Percentiles rank a stretch among this genome's conserved stretches.
Conservation (phyloP, 2,329 filamentous ascomycete genomes). For the Epichloe glyceriae region DNA sequence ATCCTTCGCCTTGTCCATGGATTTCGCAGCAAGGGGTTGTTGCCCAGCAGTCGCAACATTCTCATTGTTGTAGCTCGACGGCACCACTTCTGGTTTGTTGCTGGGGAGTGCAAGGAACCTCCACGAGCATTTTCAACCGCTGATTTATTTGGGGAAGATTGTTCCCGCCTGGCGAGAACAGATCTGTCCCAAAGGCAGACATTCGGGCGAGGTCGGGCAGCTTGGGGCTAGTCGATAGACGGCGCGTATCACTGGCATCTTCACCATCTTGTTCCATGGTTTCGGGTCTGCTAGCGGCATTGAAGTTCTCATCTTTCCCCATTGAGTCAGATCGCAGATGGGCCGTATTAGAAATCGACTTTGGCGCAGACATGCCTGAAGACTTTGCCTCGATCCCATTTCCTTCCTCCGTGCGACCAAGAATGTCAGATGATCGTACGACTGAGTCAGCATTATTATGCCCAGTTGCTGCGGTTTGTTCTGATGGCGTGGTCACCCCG, state of each 20-base stretch:
- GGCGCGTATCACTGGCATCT: conserved; percentile 6
- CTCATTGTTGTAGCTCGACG: not conserved
- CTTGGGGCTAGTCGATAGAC: conserved; percentile 39
- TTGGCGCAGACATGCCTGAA: conserved; percentile 43
- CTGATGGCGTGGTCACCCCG: not conserved
- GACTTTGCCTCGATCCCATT: conserved; percentile 34
- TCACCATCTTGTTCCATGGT: not conserved
- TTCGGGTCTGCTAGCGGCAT: not conserved
- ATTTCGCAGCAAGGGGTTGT: not conserved
- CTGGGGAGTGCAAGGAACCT: not conserved
- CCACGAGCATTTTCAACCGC: not conserved
- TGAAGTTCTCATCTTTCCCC: not conserved
- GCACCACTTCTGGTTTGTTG: not conserved
- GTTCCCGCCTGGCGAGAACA: conserved; percentile 29
- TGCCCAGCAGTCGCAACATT: not conserved
- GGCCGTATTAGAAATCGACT: conserved; percentile 22
- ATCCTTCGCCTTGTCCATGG: not conserved
- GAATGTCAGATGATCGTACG: conserved; percentile 54
- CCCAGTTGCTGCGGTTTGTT: not conserved
- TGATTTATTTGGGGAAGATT: not conserved
- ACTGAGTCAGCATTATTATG: not conserved
- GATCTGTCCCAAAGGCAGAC: conserved; percentile 46
- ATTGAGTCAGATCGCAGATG: not conserved
- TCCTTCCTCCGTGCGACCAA: conserved; percentile 58
- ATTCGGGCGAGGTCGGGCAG: conserved; percentile 45